Base-by-base conservation (phyloP, 2,329 filamentous ascomycete species). In the Penicillium sp. region DNA sequence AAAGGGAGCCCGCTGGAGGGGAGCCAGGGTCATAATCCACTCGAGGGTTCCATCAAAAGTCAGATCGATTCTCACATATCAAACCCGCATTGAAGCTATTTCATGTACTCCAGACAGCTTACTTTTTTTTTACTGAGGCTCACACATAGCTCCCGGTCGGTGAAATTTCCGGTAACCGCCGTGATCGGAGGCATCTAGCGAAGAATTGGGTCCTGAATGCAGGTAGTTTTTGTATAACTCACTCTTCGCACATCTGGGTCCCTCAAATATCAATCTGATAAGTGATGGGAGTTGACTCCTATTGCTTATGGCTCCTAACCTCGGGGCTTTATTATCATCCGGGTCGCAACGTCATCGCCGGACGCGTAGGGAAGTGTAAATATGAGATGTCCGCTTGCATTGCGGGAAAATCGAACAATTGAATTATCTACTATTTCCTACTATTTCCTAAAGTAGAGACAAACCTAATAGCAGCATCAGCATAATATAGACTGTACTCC, bases 11-110 rank as follows among this genome's bases (percentile, higher is more conserved):
- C 34, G 34, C 34, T 36, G 34, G 43, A 49, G 27, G 27, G 8
- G 24, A 43, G 46, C 31, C 45, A 53, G 50, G 50, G 45, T 44
- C 45, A 50, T 50, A 53, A 53, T 43, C 51, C 51, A 53, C 51
- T 11, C 16, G 32, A 46, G 9, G 44, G 45, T 40, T 40, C 51
- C 51, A 53, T 50, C 45, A 10, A 24, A 48, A 48, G 44, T 46
- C 29, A 45, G 51, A 53, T 53, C 45, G 42, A 40, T 40, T 49
- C 29, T 13, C 40, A 34, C n/a, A 36, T 43, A 14, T 36, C 34
- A 36, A 36, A 36, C 34, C 13, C 34, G 13, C 24, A 27, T 27
- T 27, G 24, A 27, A 27, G 3, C 24, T 27, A 27, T 27, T 6
- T 51, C 36, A 41, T 18, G 47, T 27, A 36, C 18, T 27, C 24